Evolutionary conservation across 2,329 filamentous ascomycete species (phyloP), one percentile per base, ranked within the genome.

Genomic region (Epichloe brachyelytri): DNA sequence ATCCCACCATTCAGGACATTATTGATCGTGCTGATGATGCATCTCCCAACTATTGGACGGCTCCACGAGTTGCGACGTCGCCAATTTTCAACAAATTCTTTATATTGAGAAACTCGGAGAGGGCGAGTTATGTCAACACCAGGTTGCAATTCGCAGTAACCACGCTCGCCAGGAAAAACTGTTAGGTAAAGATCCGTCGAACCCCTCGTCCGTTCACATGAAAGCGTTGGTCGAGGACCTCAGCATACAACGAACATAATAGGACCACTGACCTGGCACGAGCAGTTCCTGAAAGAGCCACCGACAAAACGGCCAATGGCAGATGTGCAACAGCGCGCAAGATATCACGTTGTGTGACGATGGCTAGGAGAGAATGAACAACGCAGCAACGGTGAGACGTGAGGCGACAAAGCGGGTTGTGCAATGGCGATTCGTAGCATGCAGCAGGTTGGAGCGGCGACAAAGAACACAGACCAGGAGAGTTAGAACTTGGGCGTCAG

Each of bases 381-480:
- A 51, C 33, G 45, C 50, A 51, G 48, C 46, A 51, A 52, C 36
- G 49, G 51, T 46, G 53, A 51, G 43, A 41, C 37, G 49, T 26
- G 39, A 50, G 51, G 48, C 38, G 43, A 36, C 41, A 49, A 43
- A 43, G 37, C 14, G 22, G 46, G 45, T 54, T 52, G 53, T 56
- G 52, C 52, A 54, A 57, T 54, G 46, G 56, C 51, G 48, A 57
- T 56, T 51, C 51, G 55, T 51, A 53, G 54, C 57, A 52, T 53
- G 54, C 51, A 52, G 50, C 19, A 20, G 48, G 36, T 6, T 22
- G 51, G n/a, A 48, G 43, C 51, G 46, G 40, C 44, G 39, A 44
- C 40, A n/a, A 38, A 38, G 39, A 38, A 43, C 47, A 54, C 30
- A 38, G 48, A 15, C 17, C 50, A 51, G 43, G 20, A 30, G 43